Conservation (phyloP, 2,329 filamentous ascomycete species). For the Penicillium janthinellum region DNA sequence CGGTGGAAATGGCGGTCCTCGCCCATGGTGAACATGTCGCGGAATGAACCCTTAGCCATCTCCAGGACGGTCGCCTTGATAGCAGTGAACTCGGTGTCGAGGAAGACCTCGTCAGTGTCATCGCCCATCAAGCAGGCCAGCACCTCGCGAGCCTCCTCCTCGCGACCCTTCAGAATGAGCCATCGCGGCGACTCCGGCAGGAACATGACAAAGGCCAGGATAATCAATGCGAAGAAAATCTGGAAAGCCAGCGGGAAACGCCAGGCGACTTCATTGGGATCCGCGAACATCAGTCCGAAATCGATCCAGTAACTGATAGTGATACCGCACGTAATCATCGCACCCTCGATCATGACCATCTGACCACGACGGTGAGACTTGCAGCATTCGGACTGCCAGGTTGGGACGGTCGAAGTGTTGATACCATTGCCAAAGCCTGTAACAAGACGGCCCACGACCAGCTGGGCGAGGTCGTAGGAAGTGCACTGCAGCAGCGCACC, state of each 20-base stretch:
- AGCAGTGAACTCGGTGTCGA: slow-evolving; percentile 52
- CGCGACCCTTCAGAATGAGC: slow-evolving; percentile 58
- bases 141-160: slow-evolving; percentile 54
- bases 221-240: slow-evolving; percentile 57
- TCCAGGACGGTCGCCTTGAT: slow-evolving; percentile 58
- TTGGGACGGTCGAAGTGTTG: slow-evolving; percentile 52
- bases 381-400: slow-evolving; percentile 53
- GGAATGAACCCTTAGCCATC: slow-evolving; percentile 54
- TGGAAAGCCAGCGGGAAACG: slow-evolving; percentile 61
- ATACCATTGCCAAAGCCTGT: slow-evolving; percentile 54
- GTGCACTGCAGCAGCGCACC: slow-evolving; percentile 50
- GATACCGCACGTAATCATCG: slow-evolving; percentile 55
- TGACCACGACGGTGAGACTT: slow-evolving; percentile 54
- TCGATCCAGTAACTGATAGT: slow-evolving; percentile 56
- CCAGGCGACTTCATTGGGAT: slow-evolving; percentile 53
- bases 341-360: slow-evolving; percentile 57
- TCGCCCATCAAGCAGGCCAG: slow-evolving; percentile 52
- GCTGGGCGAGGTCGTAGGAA: slow-evolving; percentile 48
- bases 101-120: slow-evolving; percentile 47
- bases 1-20: slow-evolving; percentile 57
- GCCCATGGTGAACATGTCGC: slow-evolving; percentile 60
- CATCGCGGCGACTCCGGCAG: slow-evolving; percentile 62
- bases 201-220: slow-evolving; percentile 51
- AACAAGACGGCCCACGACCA: slow-evolving; percentile 53
- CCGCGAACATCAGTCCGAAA: slow-evolving; percentile 56